These are phyloP conservation scores for Haplosporangium gracile DNA, from an alignment of 192 early-diverging fungal species.

Conservation along the genomic window DNA sequence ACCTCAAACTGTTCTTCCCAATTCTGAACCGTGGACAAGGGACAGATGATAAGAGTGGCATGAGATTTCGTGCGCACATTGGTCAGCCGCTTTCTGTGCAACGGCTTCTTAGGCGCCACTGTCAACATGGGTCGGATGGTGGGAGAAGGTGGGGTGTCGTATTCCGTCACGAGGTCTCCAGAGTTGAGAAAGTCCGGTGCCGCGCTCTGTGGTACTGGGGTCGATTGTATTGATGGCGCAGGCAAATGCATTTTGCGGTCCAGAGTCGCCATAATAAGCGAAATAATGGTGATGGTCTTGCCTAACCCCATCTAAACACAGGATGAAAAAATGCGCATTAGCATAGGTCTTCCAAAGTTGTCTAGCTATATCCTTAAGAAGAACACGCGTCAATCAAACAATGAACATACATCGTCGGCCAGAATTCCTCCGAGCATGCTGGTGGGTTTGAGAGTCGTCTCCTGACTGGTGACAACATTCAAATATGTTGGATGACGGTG, in stretches of 20 bases:
- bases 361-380: neutral
- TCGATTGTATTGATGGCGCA: neutral
- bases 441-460: conserved; percentile 55
- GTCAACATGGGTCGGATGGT: conserved; percentile 24
- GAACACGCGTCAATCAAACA: neutral
- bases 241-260: conserved; percentile 37
- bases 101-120: conserved; percentile 21
- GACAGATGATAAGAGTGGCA: conserved; percentile 67
- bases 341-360: neutral
- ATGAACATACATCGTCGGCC: conserved; percentile 59
- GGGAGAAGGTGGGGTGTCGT: conserved; percentile 31
- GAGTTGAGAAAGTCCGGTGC: conserved; percentile 39
- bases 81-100: conserved; percentile 30
- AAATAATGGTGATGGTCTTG: conserved; percentile 71
- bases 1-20: conserved; percentile 65
- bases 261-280: conserved; percentile 64
- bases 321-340: neutral
- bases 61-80: conserved; percentile 52
- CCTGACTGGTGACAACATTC: conserved; percentile 67
- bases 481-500: conserved; percentile 54
- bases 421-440: conserved; percentile 73
- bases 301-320: conserved; percentile 67
- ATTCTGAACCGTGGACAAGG: conserved; percentile 64
- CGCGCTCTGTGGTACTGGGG: neutral
- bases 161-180: conserved; percentile 44